Conservation (phyloP, 2,329 filamentous ascomycete genomes). For the Fusarium sororula region DNA sequence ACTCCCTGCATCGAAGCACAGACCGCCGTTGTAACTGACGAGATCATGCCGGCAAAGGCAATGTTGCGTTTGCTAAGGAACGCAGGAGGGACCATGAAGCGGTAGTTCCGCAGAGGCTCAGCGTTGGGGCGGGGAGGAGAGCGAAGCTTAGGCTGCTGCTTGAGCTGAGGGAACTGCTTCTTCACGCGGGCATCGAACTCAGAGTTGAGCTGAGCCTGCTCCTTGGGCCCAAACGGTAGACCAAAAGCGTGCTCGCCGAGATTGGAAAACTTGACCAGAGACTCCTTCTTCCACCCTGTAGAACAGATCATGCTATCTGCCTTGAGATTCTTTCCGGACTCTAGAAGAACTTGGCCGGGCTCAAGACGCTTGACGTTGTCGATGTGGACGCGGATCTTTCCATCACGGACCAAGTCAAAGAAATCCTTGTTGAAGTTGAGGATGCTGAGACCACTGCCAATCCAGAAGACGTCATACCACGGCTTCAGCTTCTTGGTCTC, state of each 20-base stretch:
- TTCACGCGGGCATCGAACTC: neutral
- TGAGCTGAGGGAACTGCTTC: neutral
- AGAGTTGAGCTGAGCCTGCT: neutral
- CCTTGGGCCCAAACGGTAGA: neutral
- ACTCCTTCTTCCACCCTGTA: slow-evolving; percentile 59
- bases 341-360: slow-evolving; percentile 51
- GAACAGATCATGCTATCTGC: slow-evolving; percentile 59
- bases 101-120: neutral
- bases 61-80: neutral
- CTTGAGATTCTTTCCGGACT: slow-evolving; percentile 50
- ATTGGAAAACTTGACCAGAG: neutral
- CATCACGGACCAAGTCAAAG: slow-evolving; percentile 59
- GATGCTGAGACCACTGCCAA: slow-evolving; percentile 60
- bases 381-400: slow-evolving; percentile 57
- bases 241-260: neutral
- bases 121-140: neutral
- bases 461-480: slow-evolving; percentile 54
- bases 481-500: slow-evolving; percentile 52
- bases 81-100: neutral
- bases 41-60: neutral
- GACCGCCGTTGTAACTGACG: neutral
- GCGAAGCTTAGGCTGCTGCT: neutral
- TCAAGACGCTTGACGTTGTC: slow-evolving; percentile 55
- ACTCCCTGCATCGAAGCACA: slow-evolving; percentile 1
- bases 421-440: slow-evolving; percentile 61